Base-by-base conservation (phyloP, 495 filamentous ascomycete species). In the Podospora bellae-mahoneyi region DNA sequence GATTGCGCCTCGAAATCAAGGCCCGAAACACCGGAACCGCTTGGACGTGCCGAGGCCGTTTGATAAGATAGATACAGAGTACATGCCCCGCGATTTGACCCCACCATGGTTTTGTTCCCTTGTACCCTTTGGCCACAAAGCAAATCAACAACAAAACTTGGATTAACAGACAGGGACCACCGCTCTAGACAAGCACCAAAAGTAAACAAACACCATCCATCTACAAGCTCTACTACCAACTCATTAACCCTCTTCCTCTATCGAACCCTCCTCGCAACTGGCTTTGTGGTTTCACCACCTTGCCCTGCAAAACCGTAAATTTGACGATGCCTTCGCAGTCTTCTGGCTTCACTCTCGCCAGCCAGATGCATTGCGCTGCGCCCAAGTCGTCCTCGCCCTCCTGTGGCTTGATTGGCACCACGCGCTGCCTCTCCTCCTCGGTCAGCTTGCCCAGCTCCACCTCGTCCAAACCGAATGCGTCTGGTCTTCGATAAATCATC, bases 261-360 rank as follows among this genome's bases (percentile, higher is more conserved):
- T 99, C 93, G 80, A 97, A 99, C 6, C 95, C 95, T 32, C 91
- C 95, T 44, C 95, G 79, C 69, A 99, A 71, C 84, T 97, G 93
- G 64, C 84, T 80, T 71, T 86, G 88, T 27, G 92, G 89, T 82
- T 97, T 96, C 53, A 98, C 87, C 19, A 98, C 89, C 83, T 96
- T 97, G 5, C 95, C 96, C 83, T 97, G 88, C 71, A 97, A 73
- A 1, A 99, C 86, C 0, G 96, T 98, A 77, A 89, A 96, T 76
- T 87, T 85, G 55, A 99, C 88, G 64, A 99, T 90, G 65, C 93
- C 93, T 84, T 97, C 95, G 67, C 96, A 97, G 74, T 99, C 93
- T 81, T 95, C 92, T 2, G 96, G 95, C 74, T 85, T 77, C 10
- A 99, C 89, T 39, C 94, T 84, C 53, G 94, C 95, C 27, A 99